Evolutionary conservation across 768 basidiomycete species (phyloP), one percentile per base, ranked within the genome.

Genomic region (Chalciporus pseudorubinellus): DNA sequence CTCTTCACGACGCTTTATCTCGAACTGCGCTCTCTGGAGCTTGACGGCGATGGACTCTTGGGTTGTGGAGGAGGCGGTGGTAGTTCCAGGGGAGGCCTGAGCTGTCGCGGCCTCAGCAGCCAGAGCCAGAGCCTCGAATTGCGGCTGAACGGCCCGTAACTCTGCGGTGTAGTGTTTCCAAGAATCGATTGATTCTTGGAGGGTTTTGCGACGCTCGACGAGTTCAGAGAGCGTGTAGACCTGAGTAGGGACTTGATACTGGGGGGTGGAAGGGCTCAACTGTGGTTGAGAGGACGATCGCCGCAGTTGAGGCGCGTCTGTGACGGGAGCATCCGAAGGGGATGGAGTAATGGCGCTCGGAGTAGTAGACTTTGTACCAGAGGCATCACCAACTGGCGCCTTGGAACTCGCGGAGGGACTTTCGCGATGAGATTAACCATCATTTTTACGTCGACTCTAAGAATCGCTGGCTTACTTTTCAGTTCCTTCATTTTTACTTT

Each of bases 1-100:
- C 19, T 66, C 65, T 46, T 68, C 61, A 34, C 65, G 63, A 21
- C 65, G 66, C 40, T 61, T 68, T 38, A 66, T 68, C 52, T 68
- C 66, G 47, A 66, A 57, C 31, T 61, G 66, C 16, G 59, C 59
- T 50, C 58, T 51, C 20, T 70, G 53, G 41, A 52, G 54, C 38
- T 59, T 66, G 49, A 21, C 48, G 3, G 41, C 21, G 55, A 64
- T 66, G 9, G 64, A 52, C 11, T 59, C 62, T 31, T 55, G 62
- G 38, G 28, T 5, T 50, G 60, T 28, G 41, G 34, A 34, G 12
- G 45, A 50, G 42, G 48, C 12, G 11, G 42, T 12, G 11, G 39
- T 11, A 6, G 53, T 14, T 16, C 48, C 16, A 7, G 29, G 19
- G 2, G 45, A 39, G 10, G 52, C n/a, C 16, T 39, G 43, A 12